These are phyloP conservation scores for Begonia loranthoides DNA, from an alignment of 306 rosid genomes.

Conservation along the genomic window DNA sequence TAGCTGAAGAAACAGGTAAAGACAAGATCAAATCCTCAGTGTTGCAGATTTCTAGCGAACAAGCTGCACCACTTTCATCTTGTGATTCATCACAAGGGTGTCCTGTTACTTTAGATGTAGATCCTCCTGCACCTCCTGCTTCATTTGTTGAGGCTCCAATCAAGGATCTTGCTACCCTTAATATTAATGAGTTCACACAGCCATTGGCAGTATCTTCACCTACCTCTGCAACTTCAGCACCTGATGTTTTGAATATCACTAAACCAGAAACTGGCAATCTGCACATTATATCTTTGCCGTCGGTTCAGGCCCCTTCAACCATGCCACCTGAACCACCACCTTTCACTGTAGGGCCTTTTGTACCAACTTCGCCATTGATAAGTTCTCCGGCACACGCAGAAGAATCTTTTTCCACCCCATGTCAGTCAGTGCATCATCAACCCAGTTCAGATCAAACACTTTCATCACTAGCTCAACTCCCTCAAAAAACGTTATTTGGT, in stretches of 20 bases:
- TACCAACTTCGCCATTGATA: slow-evolving; percentile 16
- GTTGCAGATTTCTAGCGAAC: slow-evolving; percentile 37
- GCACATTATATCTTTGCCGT: slow-evolving; percentile 18
- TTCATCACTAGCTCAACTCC: slow-evolving; percentile 9
- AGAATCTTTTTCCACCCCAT: slow-evolving; percentile 17
- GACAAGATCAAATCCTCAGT: slow-evolving; percentile 28
- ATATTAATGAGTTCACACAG: slow-evolving; percentile 26
- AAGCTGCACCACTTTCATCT: slow-evolving; percentile 40
- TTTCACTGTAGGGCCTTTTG: slow-evolving; percentile 1
- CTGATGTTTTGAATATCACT: slow-evolving; percentile 13
- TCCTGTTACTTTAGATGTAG: slow-evolving; percentile 46
- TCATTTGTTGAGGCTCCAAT: slow-evolving; percentile 74
- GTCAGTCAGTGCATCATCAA: slow-evolving; percentile 8
- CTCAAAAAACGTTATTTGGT: slow-evolving; percentile 16
- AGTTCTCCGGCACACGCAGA: slow-evolving; percentile 15
- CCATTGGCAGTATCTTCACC: slow-evolving; percentile 7
- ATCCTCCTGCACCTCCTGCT: slow-evolving; percentile 49
- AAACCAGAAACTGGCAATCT: slow-evolving; percentile 20
- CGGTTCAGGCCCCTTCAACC: not conserved
- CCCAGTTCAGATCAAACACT: slow-evolving; percentile 13
- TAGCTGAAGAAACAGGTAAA: slow-evolving; percentile 11
- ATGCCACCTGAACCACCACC: not conserved
- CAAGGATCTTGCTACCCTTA: slow-evolving; percentile 49
- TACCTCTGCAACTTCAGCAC: not conserved
- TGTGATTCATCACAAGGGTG: slow-evolving; percentile 50